Evolutionary conservation across 495 filamentous ascomycete species (phyloP), one percentile per base, ranked within the genome.

Genomic region (Astrothelium subdiscretum): DNA sequence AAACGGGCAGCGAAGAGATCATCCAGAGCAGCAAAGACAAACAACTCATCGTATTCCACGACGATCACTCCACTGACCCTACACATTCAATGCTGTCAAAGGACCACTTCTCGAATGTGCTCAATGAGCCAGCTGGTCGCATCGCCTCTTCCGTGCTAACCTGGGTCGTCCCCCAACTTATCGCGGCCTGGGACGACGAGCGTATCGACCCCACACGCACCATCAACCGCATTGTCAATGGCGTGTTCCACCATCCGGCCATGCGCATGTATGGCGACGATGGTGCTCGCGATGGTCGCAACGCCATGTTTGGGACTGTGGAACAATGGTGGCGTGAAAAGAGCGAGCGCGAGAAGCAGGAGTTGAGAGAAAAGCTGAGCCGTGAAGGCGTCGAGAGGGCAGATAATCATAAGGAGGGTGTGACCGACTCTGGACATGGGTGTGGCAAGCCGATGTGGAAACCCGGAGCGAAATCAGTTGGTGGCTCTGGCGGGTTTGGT

Each of bases 81-180:
- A 96, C 91, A 11, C 91, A 96, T 72, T 91, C 87, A n/a, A 96
- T 96, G 91, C 81, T 96, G 22, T 89, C 88, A 48, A 96, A 96
- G 77, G 91, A 95, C 67, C 91, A 96, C 70, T 96, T 95, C 72
- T 83, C 80, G 43, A 75, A 72, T 44, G 79, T 91, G 24, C 83
- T 96, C 58, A 96, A 96, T 70, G 90, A 95, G 71, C 84, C 90
- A 27, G 91, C 90, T 18, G 91, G 91, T 32, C 87, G 86, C 64
- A 80, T 91, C 62, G 91, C 91, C 31, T 87, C 85, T 43, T 80
- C 84, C 67, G 79, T 91, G 20, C 72, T 96, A 58, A 82, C 84
- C 59, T 96, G 89, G 87, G 83, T 85, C 12, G 88, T 95, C 40
- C 91, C 91, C 12, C 88, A 92, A 70, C 66, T 96, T 32, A 92